Evolutionary conservation across 2,329 filamentous ascomycete species (phyloP), one percentile per base, ranked within the genome.

Genomic region (Rhinocladiella mackenziei): DNA sequence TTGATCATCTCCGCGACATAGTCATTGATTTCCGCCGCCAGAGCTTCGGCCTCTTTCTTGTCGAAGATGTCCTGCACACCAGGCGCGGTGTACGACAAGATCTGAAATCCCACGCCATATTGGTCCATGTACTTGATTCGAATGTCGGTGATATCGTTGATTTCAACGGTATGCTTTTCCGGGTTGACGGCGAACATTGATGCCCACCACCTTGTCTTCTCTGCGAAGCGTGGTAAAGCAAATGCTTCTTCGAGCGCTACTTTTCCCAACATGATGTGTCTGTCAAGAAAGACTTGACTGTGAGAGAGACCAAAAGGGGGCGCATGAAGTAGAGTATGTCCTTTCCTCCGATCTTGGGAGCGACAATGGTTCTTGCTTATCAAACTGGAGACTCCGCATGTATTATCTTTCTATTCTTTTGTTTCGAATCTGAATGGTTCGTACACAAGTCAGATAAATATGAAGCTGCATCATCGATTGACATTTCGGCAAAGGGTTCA

Each of bases 151-250:
- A 56, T 37, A 29, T 56, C 53, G 37, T 64, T 69, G 52, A 76
- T 83, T 61, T 83, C 76, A 18, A 62, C 65, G 42, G 71, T 69
- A 49, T 82, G 78, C 60, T 74, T 76, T 8, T 78, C 75, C 2
- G 75, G 67, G 51, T 81, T 72, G n/a, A 73, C 67, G 10, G 76
- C 72, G 57, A 81, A 83, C 15, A 82, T 61, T 3, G 67, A 63
- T 1, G 78, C 80, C 77, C 77, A 81, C 76, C 77, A 80, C 54
- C 67, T 65, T 4, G 75, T 78, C 60, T 74, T 75, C 51, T 81
- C 75, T 33, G 73, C 67, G 50, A 80, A 70, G 23, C 77, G 71
- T 32, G 80, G 53, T 11, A 56, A 40, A 13, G 45, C 42, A 39
- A 56, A 56, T n/a, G 48, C 48, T 29, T 56, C 53, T 34, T 56